Evolutionary conservation across 2,329 filamentous ascomycete genomes (phyloP).

Genomic region (Penicillium sp.): DNA sequence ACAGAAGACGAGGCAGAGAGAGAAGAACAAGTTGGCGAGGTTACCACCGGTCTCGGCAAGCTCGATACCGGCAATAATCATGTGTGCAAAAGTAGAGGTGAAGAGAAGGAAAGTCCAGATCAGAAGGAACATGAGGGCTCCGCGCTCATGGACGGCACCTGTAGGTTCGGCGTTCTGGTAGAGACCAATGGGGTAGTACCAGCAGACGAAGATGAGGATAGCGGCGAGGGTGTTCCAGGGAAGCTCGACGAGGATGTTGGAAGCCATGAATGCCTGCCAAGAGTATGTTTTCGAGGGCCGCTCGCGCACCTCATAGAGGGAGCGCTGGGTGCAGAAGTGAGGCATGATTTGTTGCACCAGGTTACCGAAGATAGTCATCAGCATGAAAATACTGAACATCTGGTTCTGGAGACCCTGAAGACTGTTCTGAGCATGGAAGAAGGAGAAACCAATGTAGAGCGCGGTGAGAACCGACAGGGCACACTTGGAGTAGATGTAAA

Average conservation of each 20-base stretch:
- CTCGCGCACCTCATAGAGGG: slow-evolving; percentile 61
- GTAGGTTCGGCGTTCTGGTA: slow-evolving; percentile 44
- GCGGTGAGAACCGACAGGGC: slow-evolving; percentile 65
- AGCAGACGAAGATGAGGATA: slow-evolving; percentile 63
- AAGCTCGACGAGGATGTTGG: slow-evolving; percentile 71
- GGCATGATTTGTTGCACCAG: slow-evolving; percentile 58
- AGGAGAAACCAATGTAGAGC: slow-evolving; percentile 82
- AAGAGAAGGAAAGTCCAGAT: slow-evolving; percentile 69
- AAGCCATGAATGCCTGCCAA: slow-evolving; percentile 70
- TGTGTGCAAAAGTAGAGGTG: slow-evolving; percentile 69
- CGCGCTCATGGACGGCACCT: slow-evolving; percentile 50
- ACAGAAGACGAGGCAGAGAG: slow-evolving; percentile 62
- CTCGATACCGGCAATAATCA: slow-evolving; percentile 70
- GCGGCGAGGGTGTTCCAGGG: slow-evolving; percentile 65
- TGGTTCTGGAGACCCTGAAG: slow-evolving; percentile 85
- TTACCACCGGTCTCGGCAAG: slow-evolving; percentile 68
- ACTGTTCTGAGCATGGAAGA: slow-evolving; percentile 72
- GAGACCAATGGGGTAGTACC: slow-evolving; percentile 65
- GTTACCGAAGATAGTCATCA: slow-evolving; percentile 74
- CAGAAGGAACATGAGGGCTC: slow-evolving; percentile 66
- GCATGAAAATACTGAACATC: slow-evolving; percentile 87
- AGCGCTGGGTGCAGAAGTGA: slow-evolving; percentile 58
- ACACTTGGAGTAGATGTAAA: slow-evolving; percentile 84
- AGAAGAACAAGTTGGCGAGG: slow-evolving; percentile 60
- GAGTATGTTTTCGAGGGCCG: slow-evolving; percentile 70